phyloP scores from a whole-genome alignment of 768 basidiomycete species.

The Russula abietina region DNA sequence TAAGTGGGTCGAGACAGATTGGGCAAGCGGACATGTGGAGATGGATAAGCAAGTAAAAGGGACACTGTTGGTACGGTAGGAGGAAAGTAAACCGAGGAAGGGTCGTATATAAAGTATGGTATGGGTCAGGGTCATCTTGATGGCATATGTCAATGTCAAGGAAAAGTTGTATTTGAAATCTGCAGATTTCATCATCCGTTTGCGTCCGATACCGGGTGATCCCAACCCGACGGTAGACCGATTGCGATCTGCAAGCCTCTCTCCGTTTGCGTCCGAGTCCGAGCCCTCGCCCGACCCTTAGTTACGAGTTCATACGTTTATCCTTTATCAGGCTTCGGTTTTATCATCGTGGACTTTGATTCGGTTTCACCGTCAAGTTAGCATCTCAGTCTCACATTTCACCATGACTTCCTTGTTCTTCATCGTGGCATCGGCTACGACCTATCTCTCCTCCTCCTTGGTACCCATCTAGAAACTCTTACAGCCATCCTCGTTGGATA shows the following conservation, averaged over 20 bases:
- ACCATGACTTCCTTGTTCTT: not conserved
- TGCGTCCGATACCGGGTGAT: slow-evolving; percentile 7
- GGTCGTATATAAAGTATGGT: not conserved
- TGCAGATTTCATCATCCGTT: not conserved
- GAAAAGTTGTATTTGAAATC: too few species aligned
- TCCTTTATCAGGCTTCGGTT: too few species aligned
- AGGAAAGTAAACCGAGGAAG: not conserved
- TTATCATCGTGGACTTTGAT: too few species aligned
- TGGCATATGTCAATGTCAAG: too few species aligned
- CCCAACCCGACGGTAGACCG: not conserved
- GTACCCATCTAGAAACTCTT: slow-evolving; percentile 50
- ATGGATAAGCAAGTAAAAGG: not conserved
- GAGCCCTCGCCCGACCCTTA: not conserved
- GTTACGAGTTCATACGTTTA: not conserved
- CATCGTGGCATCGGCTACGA: slow-evolving; percentile 11
- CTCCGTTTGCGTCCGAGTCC: not conserved
- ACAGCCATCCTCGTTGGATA: slow-evolving; percentile 56
- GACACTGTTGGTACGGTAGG: not conserved
- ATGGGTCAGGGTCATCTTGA: not conserved
- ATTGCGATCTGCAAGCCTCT: not conserved
- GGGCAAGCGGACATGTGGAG: slow-evolving; percentile 20
- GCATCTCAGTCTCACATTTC: not conserved
- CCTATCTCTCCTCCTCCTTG: slow-evolving; percentile 32
- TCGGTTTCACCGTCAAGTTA: too few species aligned
- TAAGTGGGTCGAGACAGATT: slow-evolving; percentile 22